Evolutionary conservation across 345 rosid species (phyloP).

Genomic region (Camelina hispida): DNA sequence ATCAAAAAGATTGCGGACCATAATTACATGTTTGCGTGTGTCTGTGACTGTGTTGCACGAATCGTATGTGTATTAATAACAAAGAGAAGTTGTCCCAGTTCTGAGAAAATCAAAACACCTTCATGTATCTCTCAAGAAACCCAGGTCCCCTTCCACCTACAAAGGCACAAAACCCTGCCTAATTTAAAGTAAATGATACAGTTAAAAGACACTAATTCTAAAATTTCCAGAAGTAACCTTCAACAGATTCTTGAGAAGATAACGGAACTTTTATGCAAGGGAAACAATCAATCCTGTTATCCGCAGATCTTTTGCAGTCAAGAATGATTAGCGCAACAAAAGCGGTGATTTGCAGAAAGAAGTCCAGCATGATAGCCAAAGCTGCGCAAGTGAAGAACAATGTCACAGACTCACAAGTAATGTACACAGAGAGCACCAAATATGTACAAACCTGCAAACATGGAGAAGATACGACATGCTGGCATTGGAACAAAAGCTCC

Average conservation of each 20-base stretch:
- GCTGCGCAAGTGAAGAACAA: constrained; percentile 59
- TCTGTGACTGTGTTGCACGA: constrained; percentile 10
- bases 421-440: constrained; percentile 20
- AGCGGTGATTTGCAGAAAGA: constrained; percentile 95
- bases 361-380: constrained; percentile 89
- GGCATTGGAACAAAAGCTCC: constrained; percentile 98
- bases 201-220: background rate
- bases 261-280: constrained; percentile 77
- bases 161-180: constrained; percentile 49
- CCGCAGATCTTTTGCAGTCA: constrained; percentile 81
- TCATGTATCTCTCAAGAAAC: constrained; percentile 87
- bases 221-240: constrained; percentile 53
- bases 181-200: constrained; percentile 14
- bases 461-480: constrained; percentile 95
- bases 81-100: constrained; percentile 26
- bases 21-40: constrained; percentile 19
- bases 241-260: constrained; percentile 61
- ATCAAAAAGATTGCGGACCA: constrained; percentile 28
- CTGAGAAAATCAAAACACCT: constrained; percentile 52
- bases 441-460: constrained; percentile 79
- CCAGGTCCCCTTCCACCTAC: constrained; percentile 70
- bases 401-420: constrained; percentile 30
- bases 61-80: constrained; percentile 24
- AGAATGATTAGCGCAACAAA: constrained; percentile 93
- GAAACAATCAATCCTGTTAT: constrained; percentile 88